Evolutionary conservation across 2,329 filamentous ascomycete genomes (phyloP), one percentile per base, ranked within the genome.

Genomic region (Paecilomyces fulvus): DNA sequence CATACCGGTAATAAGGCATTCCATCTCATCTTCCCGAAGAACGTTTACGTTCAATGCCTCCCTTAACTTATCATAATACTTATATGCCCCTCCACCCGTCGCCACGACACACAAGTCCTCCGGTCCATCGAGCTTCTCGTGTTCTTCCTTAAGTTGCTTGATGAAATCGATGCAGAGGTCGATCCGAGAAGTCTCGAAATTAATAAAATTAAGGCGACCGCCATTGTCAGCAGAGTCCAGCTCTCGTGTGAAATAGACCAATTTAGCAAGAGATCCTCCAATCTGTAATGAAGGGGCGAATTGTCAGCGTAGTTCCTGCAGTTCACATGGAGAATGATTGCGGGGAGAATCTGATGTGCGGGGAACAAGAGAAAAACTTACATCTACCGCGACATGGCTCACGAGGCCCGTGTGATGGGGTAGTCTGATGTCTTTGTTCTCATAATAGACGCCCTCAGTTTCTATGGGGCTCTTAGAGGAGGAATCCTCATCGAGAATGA

Each of bases 181-280:
- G 66, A 99, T 96, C 58, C 85, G 84, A 67, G 96, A 90, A 3
- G 94, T 97, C 77, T 99, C 94, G 75, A 97, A 97, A 67, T 87
- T 95, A 67, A 95, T 82, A 70, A 99, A 99, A 74, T 96, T 96
- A 55, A 99, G 80, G 23, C 94, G 86, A 55, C 94, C 94, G 56
- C 94, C 94, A 52, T 88, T 86, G 64, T 92, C 88, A 28, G 80
- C 83, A 11, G 87, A 88, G 68, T 88, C 83, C 48, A 88, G 83
- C 74, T 97, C 94, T 62, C 90, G 88, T 17, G 92, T 94, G 70
- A 97, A 97, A 78, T 96, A 99, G 58, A 99, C 94, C 50, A 99
- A 84, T 77, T 99, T 99, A 62, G 91, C 92, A 31, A 99, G 80
- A 14, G 92, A 95, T 63, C 94, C 94, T 62, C 94, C 94, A 72